phyloP scores from a whole-genome alignment of 1,284 basidiomycete genomes.

The Ustilago sp. region DNA sequence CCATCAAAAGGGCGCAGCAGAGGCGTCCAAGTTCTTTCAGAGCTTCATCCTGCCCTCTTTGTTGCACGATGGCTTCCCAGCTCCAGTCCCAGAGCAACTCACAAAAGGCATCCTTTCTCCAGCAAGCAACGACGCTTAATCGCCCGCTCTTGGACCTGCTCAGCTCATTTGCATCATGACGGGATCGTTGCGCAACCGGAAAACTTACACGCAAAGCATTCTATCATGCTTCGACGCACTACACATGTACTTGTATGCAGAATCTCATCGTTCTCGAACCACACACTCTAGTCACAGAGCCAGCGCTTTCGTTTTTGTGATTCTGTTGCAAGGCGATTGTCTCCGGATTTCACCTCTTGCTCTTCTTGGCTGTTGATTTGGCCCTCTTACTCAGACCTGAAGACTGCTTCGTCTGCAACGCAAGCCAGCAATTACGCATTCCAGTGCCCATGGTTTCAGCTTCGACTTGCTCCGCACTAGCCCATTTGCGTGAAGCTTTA shows the following conservation, averaged over 20 bases:
- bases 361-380: background rate
- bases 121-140: conserved; percentile 11
- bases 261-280: conserved; percentile 1
- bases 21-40: conserved; percentile 40
- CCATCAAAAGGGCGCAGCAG: conserved; percentile 52
- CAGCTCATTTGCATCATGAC: background rate
- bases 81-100: conserved; percentile 32
- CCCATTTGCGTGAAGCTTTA: conserved; percentile 37
- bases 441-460: conserved; percentile 58
- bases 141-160: background rate
- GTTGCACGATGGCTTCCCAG: conserved; percentile 39
- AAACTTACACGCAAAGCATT: conserved; percentile 11
- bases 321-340: background rate
- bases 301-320: background rate
- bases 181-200: background rate
- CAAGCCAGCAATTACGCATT: conserved; percentile 55
- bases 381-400: background rate
- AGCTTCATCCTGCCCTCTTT: conserved; percentile 29
- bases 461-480: conserved; percentile 36
- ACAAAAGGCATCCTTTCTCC: conserved; percentile 15
- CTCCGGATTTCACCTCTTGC: background rate
- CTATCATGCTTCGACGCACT: conserved; percentile 17
- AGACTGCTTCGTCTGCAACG: conserved; percentile 13
- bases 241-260: conserved; percentile 44
- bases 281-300: background rate